Base-by-base conservation (phyloP, 164 flowering plant genomes). In the Liquidambar formosana region DNA sequence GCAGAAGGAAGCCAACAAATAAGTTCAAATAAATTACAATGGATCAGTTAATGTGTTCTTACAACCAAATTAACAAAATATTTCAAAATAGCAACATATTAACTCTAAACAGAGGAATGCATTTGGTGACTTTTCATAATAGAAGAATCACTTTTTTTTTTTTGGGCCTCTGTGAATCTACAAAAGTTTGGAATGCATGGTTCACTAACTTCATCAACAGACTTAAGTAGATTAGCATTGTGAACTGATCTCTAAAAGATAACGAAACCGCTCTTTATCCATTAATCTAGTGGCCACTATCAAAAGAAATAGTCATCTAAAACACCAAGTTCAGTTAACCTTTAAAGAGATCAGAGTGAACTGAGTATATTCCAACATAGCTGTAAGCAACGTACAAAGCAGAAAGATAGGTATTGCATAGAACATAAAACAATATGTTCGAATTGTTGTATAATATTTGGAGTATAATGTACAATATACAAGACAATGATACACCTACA, bases 1-100 rank as follows among this genome's bases (percentile, higher is more conserved):
- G 45, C 68, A 67, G 56, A 23, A 19, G 33, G 27, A 67, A 58
- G 25, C 33, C 8, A 6, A 68, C 6, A 57, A 28, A 15, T 44
- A 63, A 51, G 57, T 43, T 57, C 47, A 58, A 57, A 9, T 23
- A 16, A 11, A 51, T 22, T 44, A 3, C 26, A 62, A n/a, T 38
- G 13, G 33, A 14, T 43, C 19, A 8, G 25, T 54, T n/a, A 19
- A 54, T 22, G 16, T 49, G 16, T 49, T 49, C 53, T 18, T 15
- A 49, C 53, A 49, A 49, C 16, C 16, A 49, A 49, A 49, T 16
- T 49, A 0, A 49, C 15, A 33, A 18, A 15, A 16, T 49, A 49
- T 16, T 49, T 49, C 16, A 49, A 49, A 49, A 49, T 13, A 49
- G 8, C 16, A 49, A 49, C 12, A 49, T 4, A 0, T 10, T 3